phyloP scores from a whole-genome alignment of 176 grass and related monocot species.

The Carex scoparia region DNA sequence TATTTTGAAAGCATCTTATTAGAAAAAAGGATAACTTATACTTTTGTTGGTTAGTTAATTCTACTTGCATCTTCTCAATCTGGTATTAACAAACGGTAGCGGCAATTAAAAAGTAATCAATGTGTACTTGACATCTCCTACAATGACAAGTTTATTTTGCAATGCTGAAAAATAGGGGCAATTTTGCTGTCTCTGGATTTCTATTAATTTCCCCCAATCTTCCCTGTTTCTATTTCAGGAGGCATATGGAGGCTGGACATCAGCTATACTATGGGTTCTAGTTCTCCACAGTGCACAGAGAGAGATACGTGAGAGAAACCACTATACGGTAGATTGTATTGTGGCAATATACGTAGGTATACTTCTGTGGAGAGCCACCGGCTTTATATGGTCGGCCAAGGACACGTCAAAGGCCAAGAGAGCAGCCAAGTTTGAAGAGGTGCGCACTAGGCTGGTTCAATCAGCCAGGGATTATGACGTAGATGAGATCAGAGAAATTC shows the following conservation, averaged over 20 bases:
- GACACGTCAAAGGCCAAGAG: slow-evolving; percentile 38
- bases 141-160: background rate
- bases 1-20: background rate
- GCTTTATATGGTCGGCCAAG: slow-evolving; percentile 65
- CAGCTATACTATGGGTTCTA: slow-evolving; percentile 59
- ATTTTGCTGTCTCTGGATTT: background rate
- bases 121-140: background rate
- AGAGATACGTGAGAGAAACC: slow-evolving; percentile 73
- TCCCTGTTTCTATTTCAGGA: slow-evolving; percentile 39
- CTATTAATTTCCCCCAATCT: background rate
- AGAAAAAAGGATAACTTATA: background rate
- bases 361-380: slow-evolving; percentile 69
- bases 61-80: background rate
- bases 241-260: slow-evolving; percentile 92
- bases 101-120: background rate
- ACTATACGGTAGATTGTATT: slow-evolving; percentile 73
- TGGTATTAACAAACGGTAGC: background rate
- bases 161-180: background rate
- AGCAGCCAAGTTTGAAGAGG: slow-evolving; percentile 58
- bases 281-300: slow-evolving; percentile 82
- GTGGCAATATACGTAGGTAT: slow-evolving; percentile 85
- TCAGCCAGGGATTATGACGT: slow-evolving; percentile 79
- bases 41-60: background rate
- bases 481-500: slow-evolving; percentile 48
- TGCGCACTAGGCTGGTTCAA: slow-evolving; percentile 43